A percentile compares a stretch with the other conserved stretches of the same genome.
Evolutionary conservation across 78 protist genomes (phyloP).

Genomic region (Mastigamoeba balamuthi): DNA sequence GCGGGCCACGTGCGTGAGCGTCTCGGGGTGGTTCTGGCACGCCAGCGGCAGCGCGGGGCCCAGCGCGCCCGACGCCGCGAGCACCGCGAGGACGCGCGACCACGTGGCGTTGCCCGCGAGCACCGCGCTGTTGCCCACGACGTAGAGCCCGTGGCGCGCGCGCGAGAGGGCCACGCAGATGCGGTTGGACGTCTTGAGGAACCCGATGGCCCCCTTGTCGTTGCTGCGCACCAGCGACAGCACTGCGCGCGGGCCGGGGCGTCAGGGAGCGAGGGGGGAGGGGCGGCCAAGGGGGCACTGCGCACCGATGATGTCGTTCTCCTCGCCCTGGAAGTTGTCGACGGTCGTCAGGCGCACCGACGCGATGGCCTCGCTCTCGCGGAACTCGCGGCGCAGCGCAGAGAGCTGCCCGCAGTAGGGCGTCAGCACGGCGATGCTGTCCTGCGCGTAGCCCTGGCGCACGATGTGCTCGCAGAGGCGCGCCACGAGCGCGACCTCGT

Average conservation of each 20-base stretch:
- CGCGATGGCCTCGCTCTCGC: background rate
- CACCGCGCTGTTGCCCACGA: slow-evolving; percentile 4
- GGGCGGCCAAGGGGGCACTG: background rate
- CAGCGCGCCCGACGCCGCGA: background rate
- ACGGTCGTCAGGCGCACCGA: slow-evolving; percentile 9
- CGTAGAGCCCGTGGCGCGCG: slow-evolving; percentile 39
- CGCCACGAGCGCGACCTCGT: background rate
- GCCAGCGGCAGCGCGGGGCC: background rate
- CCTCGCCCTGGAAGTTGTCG: slow-evolving; percentile 61
- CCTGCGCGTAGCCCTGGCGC: background rate
- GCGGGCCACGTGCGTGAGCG: background rate
- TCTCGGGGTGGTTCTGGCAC: background rate
- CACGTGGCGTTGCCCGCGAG: background rate
- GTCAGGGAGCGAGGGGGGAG: background rate
- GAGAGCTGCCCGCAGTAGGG: slow-evolving; percentile 32
- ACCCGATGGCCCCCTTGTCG: slow-evolving; percentile 21
- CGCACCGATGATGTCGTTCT: slow-evolving; percentile 18
- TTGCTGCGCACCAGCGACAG: slow-evolving; percentile 50
- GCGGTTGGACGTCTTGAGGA: slow-evolving; percentile 18
- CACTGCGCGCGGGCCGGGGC: no score
- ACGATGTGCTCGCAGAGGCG: background rate
- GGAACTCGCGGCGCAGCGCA: background rate
- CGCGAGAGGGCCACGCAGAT: slow-evolving; percentile 44
- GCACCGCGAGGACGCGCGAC: background rate
- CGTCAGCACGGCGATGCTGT: slow-evolving; percentile 6